A percentile compares a stretch with the other conserved stretches of the same genome.
phyloP scores from a whole-genome alignment of 116 monocot species.

The Posidonia oceanica region DNA sequence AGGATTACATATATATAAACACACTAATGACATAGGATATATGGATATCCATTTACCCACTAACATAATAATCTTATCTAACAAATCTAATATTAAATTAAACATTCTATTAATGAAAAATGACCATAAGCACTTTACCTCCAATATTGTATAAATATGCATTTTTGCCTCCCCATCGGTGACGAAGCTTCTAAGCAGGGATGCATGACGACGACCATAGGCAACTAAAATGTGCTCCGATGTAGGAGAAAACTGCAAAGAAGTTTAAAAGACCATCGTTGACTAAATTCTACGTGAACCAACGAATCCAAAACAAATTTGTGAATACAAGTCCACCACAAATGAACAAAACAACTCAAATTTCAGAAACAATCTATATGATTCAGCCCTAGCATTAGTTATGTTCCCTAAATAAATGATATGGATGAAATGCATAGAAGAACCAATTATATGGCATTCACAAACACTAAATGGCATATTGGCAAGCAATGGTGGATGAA shows the following conservation, averaged over 20 bases:
- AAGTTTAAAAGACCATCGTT: neutral
- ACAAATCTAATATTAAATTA: too few species aligned
- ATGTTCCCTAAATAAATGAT: too few species aligned
- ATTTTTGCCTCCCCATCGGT: conserved; percentile 69
- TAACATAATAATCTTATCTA: too few species aligned
- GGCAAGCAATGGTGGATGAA: too few species aligned
- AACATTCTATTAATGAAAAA: neutral
- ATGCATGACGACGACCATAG: conserved; percentile 92
- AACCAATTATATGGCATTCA: too few species aligned
- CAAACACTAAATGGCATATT: too few species aligned
- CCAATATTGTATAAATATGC: conserved; percentile 88
- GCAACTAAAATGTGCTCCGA: conserved; percentile 91
- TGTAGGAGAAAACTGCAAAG: conserved; percentile 88
- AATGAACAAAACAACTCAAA: neutral
- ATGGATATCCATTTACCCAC: too few species aligned
- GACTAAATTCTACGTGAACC: neutral
- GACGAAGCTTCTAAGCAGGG: conserved; percentile 78
- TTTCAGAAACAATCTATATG: too few species aligned
- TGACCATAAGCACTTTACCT: conserved; percentile 33
- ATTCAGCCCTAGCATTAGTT: too few species aligned
- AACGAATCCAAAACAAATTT: neutral
- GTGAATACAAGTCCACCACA: neutral
- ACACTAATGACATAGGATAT: too few species aligned
- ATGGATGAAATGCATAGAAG: too few species aligned
- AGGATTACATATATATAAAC: too few species aligned